Evolutionary conservation across 2,329 filamentous ascomycete species (phyloP).

Genomic region (Hypoxylon sp.): DNA sequence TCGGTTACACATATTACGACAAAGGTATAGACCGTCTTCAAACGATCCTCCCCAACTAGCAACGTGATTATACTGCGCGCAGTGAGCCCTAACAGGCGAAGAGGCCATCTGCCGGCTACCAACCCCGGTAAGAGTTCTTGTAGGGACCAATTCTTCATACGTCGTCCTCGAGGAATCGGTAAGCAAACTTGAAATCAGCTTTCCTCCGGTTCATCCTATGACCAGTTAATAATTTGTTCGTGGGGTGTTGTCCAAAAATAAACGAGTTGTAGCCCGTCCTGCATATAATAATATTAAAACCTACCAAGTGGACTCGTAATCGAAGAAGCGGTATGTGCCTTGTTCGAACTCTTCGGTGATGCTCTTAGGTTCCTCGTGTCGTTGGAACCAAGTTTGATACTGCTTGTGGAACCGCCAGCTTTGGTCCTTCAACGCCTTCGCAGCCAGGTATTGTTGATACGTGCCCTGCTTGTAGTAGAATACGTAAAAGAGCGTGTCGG

Average conservation of each 20-base stretch:
- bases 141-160: slow-evolving; percentile 62
- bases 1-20: slow-evolving; percentile 43
- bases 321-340: slow-evolving; percentile 98
- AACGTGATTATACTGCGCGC: slow-evolving; percentile 25
- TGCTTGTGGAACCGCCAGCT: slow-evolving; percentile 99
- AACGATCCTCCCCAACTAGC: slow-evolving; percentile 22
- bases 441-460: slow-evolving; percentile 94
- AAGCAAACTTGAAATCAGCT: slow-evolving; percentile 97
- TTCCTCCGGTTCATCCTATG: slow-evolving; percentile 97
- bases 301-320: slow-evolving; percentile 99
- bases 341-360: slow-evolving; percentile 99
- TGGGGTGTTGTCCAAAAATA: slow-evolving; percentile 4
- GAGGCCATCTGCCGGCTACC: slow-evolving; percentile 1
- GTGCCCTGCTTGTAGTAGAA: slow-evolving; percentile 99
- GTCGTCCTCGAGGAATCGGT: slow-evolving; percentile 98
- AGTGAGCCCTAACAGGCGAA: slow-evolving; percentile 23
- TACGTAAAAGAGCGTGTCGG: slow-evolving; percentile 96
- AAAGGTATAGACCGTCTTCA: slow-evolving; percentile 20
- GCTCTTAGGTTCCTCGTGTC: slow-evolving; percentile 97
- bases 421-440: slow-evolving; percentile 97
- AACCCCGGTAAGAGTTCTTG: slow-evolving; percentile 1
- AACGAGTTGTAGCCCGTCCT: not conserved
- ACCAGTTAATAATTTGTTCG: slow-evolving; percentile 38
- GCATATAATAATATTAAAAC: slow-evolving; percentile 55
- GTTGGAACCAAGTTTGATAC: slow-evolving; percentile 99